phyloP scores from a whole-genome alignment of 495 filamentous ascomycete species.

The Rostrohypoxylon terebratum region DNA sequence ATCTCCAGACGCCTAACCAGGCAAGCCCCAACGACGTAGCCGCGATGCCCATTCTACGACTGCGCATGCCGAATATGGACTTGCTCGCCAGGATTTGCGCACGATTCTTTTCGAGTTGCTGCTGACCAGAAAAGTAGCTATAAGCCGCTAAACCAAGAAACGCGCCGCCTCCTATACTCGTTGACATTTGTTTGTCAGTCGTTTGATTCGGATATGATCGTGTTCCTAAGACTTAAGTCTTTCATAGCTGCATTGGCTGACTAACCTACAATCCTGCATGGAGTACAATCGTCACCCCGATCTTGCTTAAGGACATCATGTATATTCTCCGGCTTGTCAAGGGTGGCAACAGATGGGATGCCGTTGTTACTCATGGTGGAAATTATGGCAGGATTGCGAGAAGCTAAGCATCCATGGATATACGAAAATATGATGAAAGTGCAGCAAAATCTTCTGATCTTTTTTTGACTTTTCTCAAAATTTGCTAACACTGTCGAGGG shows the following conservation, averaged over 20 bases:
- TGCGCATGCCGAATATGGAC: constrained; percentile 81
- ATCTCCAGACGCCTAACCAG: constrained; percentile 70
- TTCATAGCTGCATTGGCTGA: constrained; percentile 23
- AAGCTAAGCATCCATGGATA: not conserved
- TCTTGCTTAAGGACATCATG: constrained; percentile 69
- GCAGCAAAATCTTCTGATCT: not conserved
- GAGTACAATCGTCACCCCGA: constrained; percentile 73
- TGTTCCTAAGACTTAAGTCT: not conserved
- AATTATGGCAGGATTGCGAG: not conserved
- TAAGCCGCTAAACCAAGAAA: constrained; percentile 92
- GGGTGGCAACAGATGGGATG: constrained; percentile 53
- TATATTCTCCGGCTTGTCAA: constrained; percentile 65
- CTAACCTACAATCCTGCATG: constrained; percentile 76
- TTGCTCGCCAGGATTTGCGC: constrained; percentile 75
- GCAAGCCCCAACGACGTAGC: constrained; percentile 76
- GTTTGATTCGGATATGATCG: not conserved
- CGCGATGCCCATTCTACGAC: constrained; percentile 74
- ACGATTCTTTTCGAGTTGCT: constrained; percentile 77
- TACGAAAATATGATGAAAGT: not conserved
- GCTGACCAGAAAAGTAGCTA: constrained; percentile 83
- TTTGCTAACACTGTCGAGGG: not conserved
- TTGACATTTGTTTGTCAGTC: constrained; percentile 16
- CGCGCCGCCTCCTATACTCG: constrained; percentile 74
- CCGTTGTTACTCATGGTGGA: constrained; percentile 57
- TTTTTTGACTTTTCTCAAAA: constrained; percentile 14